Conservation (phyloP, 2,329 filamentous ascomycete species). For the Colletotrichum sp. region DNA sequence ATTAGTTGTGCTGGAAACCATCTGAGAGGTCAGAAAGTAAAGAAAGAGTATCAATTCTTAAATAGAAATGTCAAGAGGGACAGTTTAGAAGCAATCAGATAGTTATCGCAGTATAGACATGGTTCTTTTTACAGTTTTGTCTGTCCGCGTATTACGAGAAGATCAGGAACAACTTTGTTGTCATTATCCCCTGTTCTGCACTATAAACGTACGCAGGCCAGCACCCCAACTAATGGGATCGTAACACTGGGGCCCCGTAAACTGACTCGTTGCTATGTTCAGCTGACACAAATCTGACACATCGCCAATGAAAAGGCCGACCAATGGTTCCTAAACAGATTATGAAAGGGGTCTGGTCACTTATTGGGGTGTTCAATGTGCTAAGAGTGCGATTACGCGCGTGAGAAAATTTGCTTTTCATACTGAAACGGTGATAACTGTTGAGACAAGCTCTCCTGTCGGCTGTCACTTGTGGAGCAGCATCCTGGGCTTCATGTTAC, state of each 20-base stretch:
- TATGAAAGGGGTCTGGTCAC: neutral
- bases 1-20: neutral
- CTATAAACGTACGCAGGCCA: neutral
- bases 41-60: neutral
- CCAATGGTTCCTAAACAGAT: too few species aligned
- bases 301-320: neutral
- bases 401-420: neutral
- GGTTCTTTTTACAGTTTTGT: neutral
- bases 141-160: too few species aligned
- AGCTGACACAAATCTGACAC: neutral
- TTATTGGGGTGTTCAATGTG: neutral
- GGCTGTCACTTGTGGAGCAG: neutral
- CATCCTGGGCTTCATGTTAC: neutral
- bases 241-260: neutral
- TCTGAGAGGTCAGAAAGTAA: rapidly evolving
- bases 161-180: neutral
- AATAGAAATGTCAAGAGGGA: neutral
- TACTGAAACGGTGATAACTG: neutral
- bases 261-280: neutral
- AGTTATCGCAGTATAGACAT: neutral
- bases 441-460: neutral
- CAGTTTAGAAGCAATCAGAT: neutral
- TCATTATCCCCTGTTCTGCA: neutral
- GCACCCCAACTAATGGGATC: neutral
- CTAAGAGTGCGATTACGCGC: neutral